A percentile compares a stretch with the other conserved stretches of the same genome.
Conservation (phyloP, 305 asterid genomes). For the Fraxinus xanthoxyloides region DNA sequence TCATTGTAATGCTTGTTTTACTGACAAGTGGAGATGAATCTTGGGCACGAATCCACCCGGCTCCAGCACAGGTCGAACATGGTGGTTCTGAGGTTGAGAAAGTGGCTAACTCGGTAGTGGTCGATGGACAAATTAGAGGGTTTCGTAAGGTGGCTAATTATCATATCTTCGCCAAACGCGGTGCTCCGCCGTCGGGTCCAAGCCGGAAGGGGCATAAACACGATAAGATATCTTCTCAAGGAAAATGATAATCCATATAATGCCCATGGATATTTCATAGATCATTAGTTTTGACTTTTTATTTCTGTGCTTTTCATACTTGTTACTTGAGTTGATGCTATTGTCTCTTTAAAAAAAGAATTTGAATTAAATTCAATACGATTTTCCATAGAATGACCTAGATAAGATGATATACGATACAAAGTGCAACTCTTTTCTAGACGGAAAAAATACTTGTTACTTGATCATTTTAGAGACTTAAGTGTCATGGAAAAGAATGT, state of each 20-base stretch:
- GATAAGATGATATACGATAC: too few species aligned
- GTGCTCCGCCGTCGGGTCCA: not conserved
- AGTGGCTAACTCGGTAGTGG: not conserved
- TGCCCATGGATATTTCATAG: not conserved
- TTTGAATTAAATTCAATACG: too few species aligned
- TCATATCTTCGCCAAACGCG: not conserved
- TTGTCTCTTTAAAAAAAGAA: too few species aligned
- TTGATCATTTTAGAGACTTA: too few species aligned
- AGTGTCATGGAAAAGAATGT: too few species aligned
- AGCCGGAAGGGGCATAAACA: not conserved
- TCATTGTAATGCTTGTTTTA: not conserved
- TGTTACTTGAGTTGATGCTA: too few species aligned
- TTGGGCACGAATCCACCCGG: not conserved
- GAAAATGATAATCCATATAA: not conserved
- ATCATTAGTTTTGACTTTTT: not conserved
- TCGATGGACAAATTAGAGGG: not conserved
- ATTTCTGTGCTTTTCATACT: too few species aligned
- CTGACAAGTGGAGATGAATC: not conserved
- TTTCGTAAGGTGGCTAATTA: not conserved
- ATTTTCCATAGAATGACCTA: too few species aligned
- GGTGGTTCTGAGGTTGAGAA: not conserved
- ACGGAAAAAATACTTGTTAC: too few species aligned
- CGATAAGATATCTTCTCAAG: not conserved
- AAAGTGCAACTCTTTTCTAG: too few species aligned
- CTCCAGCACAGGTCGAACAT: not conserved